Conservation (phyloP, 345 rosid genomes). For the Diplotaxis tenuifolia region DNA sequence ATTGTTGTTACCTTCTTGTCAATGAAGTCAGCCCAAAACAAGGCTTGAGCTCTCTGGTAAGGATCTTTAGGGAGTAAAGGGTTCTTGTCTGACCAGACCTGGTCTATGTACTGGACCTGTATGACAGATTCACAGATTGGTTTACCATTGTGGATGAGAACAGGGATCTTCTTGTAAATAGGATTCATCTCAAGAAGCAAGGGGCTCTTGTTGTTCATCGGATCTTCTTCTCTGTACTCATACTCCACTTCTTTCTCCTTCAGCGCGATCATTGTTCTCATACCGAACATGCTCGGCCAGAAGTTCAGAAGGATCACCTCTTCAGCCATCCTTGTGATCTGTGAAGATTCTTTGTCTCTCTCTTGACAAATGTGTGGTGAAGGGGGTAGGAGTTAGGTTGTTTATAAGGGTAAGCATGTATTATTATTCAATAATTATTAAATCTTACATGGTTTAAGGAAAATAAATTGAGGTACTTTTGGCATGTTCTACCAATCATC, state of each 20-base stretch:
- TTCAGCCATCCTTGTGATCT: not conserved
- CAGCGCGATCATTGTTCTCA: constrained; percentile 27
- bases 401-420: not conserved
- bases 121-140: constrained; percentile 28
- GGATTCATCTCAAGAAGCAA: constrained; percentile 33
- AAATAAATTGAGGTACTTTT: not conserved
- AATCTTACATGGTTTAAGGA: not conserved
- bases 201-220: constrained; percentile 8
- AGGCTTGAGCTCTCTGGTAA: constrained; percentile 8
- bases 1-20: constrained; percentile 23
- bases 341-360: not conserved
- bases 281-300: constrained; percentile 25
- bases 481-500: not conserved
- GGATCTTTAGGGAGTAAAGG: constrained; percentile 7
- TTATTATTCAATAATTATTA: not conserved
- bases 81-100: constrained; percentile 23
- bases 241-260: constrained; percentile 28
- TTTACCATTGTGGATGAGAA: constrained; percentile 31
- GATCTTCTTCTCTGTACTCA: constrained; percentile 19
- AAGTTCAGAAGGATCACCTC: not conserved
- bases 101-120: constrained; percentile 27
- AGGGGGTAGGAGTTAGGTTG: not conserved
- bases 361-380: not conserved
- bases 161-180: constrained; percentile 18
- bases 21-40: constrained; percentile 11